Base-by-base conservation (phyloP, 257 asterid genomes). In the Voacanga thouarsii region DNA sequence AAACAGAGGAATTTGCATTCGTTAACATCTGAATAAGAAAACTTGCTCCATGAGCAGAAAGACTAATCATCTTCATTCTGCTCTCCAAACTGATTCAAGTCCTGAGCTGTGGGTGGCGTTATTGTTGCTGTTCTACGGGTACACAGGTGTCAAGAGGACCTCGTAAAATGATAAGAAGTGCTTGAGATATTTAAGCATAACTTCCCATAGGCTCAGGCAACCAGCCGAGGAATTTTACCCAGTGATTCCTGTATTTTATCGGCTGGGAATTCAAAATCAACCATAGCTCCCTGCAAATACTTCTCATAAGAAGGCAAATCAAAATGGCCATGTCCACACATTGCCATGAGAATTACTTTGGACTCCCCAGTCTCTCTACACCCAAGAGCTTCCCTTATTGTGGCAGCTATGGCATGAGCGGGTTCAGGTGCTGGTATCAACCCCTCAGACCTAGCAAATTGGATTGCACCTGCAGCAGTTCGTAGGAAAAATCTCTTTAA, bases 281-380 rank as follows among this genome's bases (percentile, higher is more conserved):
- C 93, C 64, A 95, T 82, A 24, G 76, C 77, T 28, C 99, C 99
- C 71, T 87, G 92, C 80, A 95, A 77, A 76, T 90, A 95, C 83
- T 89, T 95, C 10, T 93, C 99, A 51, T 95, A 95, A 33, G 99
- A 91, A 23, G 97, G 85, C 87, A 95, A 82, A 79, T 95, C 99
- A 61, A 95, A 95, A 84, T 95, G 99, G 51, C 99, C 98, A 19
- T 91, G 97, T 49, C 99, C 98, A 75, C 98, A 95, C 97, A 95
- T 91, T 19, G 99, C 98, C 96, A 87, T 89, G 64, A 95, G 93
- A 71, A 93, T 92, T 12, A 91, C 98, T 82, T 95, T 95, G 0
- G 98, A 86, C 75, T 95, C 97, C 39, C 99, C 99, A 0, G 90
- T 89, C 83, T 91, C 98, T 87, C 83, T 90, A 78, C 98, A 95